Evolutionary conservation across 228 moss, liverwort and hornwort species (phyloP).

Genomic region (Sphagnum fallax): DNA sequence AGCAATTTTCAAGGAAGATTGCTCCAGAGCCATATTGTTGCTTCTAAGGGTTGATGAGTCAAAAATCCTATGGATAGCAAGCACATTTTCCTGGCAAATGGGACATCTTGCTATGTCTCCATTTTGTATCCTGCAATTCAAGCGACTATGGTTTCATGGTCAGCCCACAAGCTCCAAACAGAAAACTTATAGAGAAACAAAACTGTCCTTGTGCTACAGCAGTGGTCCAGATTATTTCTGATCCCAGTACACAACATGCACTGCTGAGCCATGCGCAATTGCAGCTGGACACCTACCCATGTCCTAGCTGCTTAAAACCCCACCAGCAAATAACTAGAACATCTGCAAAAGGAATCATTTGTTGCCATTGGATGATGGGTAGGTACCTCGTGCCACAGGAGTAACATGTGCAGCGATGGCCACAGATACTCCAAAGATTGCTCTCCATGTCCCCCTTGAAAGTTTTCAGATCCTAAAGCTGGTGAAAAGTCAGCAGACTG

Average conservation of each 20-base stretch:
- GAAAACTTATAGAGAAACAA: not conserved
- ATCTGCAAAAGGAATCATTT: not conserved
- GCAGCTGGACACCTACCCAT: not conserved
- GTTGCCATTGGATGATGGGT: not conserved
- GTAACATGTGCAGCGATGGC: slow-evolving; percentile 51
- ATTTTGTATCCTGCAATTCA: slow-evolving; percentile 34
- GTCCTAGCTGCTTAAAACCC: not conserved
- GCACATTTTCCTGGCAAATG: slow-evolving; percentile 43
- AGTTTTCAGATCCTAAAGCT: too few relatives aligned
- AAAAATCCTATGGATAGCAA: slow-evolving; percentile 35
- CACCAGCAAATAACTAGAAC: not conserved
- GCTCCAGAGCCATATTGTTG: too few relatives aligned
- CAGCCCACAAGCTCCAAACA: not conserved
- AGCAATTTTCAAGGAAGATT: too few relatives aligned
- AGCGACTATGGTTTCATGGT: too few relatives aligned
- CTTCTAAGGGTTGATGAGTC: slow-evolving; percentile 8
- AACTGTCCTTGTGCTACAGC: too few relatives aligned
- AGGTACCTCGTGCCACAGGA: slow-evolving; percentile 40
- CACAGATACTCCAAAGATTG: slow-evolving; percentile 20
- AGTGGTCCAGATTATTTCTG: not conserved
- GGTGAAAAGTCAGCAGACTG: too few relatives aligned
- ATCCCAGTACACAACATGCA: not conserved
- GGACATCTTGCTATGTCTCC: slow-evolving; percentile 33
- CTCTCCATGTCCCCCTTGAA: not conserved
- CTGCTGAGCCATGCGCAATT: not conserved